Conservation (phyloP, 1,284 basidiomycete species). For the Cutaneotrichosporon curvatum region DNA sequence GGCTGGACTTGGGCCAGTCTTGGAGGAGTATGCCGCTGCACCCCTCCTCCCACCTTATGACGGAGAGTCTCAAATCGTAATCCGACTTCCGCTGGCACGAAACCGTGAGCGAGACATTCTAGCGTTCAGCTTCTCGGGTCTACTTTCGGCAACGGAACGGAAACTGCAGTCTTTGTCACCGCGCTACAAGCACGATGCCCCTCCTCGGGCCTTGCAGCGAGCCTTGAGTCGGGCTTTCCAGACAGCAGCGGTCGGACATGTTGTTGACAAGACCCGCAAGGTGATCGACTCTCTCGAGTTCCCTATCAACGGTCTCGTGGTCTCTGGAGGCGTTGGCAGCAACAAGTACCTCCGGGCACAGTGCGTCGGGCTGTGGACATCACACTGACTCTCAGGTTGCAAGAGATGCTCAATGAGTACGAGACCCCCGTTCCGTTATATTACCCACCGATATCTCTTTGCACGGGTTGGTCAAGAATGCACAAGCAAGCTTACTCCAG, state of each 20-base stretch:
- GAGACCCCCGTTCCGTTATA: conserved; percentile 43
- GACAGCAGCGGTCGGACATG: conserved; percentile 59
- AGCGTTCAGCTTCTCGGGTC: conserved; percentile 67
- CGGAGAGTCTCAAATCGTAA: too few species aligned
- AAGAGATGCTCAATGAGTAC: conserved; percentile 16
- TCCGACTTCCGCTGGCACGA: conserved; percentile 53
- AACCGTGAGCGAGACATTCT: conserved; percentile 33
- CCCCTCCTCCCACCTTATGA: conserved; percentile 24
- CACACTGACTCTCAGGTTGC: conserved; percentile 15
- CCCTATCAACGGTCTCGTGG: conserved; percentile 58
- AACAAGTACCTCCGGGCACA: conserved; percentile 62
- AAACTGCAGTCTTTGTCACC: conserved; percentile 4
- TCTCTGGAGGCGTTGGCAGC: conserved; percentile 85
- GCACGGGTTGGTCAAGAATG: conserved; percentile 58
- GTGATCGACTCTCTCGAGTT: conserved; percentile 50
- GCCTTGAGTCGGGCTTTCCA: conserved; percentile 66
- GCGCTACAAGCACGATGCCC: not conserved
- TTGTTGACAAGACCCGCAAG: conserved; percentile 64
- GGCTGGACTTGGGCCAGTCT: conserved; percentile 63
- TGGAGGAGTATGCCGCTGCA: conserved; percentile 57
- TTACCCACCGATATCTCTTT: conserved; percentile 63
- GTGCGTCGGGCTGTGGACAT: conserved; percentile 44
- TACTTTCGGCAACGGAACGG: conserved; percentile 56
- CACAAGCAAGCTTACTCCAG: conserved; percentile 48
- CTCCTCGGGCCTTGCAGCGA: conserved; percentile 18